Evolutionary conservation across 768 basidiomycete genomes (phyloP).

Genomic region (Grammothele lineata): DNA sequence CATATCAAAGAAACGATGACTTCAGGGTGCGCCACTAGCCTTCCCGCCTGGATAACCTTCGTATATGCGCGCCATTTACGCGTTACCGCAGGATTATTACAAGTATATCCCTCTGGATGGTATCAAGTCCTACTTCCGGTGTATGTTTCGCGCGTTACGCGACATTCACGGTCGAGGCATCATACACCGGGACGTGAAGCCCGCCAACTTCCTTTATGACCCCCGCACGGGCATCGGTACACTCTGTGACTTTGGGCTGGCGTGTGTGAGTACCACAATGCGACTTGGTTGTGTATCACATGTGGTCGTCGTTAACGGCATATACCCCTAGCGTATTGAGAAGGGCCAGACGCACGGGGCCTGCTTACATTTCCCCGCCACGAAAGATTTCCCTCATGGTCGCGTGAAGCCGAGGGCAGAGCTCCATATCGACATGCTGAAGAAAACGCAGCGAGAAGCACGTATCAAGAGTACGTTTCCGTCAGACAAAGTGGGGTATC

Average conservation of each 20-base stretch:
- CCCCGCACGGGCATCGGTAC: conserved; percentile 78
- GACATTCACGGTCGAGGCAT: conserved; percentile 85
- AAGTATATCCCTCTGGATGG: conserved; percentile 65
- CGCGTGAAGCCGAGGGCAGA: conserved; percentile 39
- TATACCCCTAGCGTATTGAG: conserved; percentile 58
- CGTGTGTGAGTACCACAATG: conserved; percentile 59
- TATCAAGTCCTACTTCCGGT: conserved; percentile 84
- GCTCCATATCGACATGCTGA: conserved; percentile 46
- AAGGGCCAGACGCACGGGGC: conserved; percentile 40
- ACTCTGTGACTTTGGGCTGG: conserved; percentile 93
- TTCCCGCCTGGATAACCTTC: background rate
- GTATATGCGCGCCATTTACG: conserved; percentile 20
- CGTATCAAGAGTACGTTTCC: conserved; percentile 46
- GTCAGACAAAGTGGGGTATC: conserved; percentile 75
- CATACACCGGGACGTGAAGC: conserved; percentile 97
- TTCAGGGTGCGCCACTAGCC: conserved; percentile 73
- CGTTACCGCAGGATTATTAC: conserved; percentile 66
- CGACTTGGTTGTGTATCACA: too few species aligned
- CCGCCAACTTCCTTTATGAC: conserved; percentile 95
- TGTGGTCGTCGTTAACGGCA: too few species aligned
- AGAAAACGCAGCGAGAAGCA: conserved; percentile 57
- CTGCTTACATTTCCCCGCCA: conserved; percentile 78
- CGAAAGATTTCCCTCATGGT: conserved; percentile 66
- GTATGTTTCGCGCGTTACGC: conserved; percentile 84
- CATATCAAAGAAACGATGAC: conserved; percentile 88